Base-by-base conservation (phyloP, 2,329 filamentous ascomycete genomes). In the Arthrobotrys entomopaga region DNA sequence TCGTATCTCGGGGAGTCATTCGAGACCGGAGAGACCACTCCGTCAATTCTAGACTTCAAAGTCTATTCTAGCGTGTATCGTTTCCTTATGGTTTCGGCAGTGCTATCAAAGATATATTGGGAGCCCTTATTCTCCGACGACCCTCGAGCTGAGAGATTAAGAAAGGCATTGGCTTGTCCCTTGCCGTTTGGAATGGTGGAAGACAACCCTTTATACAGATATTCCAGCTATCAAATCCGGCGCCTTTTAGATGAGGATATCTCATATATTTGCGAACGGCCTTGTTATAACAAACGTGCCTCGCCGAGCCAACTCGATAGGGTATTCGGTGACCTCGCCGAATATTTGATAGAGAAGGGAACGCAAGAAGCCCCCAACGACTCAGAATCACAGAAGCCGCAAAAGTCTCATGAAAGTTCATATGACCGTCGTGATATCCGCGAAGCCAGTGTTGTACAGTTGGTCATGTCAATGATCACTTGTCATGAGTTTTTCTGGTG, bases 401-500 rank as follows among this genome's bases (percentile, higher is more conserved):
- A 34, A 48, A 5, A 42, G 22, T 26, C n/a, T 2, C 10, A 13
- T 5, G 46, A 20, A 19, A 22, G 11, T 19, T n/a, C 38, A 15
- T 26, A 16, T 2, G 48, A 4, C 3, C 46, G 49, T 19, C 29
- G 59, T 15, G 53, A 60, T 48, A 11, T 26, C 1, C 19, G 26
- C 8, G 43, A n/a, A 1, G 67, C 67, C 3, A 48, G 46, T 3
- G 60, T 54, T 0, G 49, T 72, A 11, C 67, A 72, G 24, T 13
- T 46, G 4, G 34, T 72, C 2, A 59, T 72, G 60, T 43, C 56
- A 48, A 26, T 72, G n/a, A 60, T 72, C 22, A 53, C 29, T 15
- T 72, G 67, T 15, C 67, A 72, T 38, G 67, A 72, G 49, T 57
- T 72, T 7, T 72, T 65, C 11, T 72, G 67, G 67, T 54, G 67